A percentile compares a stretch with the other conserved stretches of the same genome.
Conservation (phyloP, 441 rosid species). For the Populus hybrid region DNA sequence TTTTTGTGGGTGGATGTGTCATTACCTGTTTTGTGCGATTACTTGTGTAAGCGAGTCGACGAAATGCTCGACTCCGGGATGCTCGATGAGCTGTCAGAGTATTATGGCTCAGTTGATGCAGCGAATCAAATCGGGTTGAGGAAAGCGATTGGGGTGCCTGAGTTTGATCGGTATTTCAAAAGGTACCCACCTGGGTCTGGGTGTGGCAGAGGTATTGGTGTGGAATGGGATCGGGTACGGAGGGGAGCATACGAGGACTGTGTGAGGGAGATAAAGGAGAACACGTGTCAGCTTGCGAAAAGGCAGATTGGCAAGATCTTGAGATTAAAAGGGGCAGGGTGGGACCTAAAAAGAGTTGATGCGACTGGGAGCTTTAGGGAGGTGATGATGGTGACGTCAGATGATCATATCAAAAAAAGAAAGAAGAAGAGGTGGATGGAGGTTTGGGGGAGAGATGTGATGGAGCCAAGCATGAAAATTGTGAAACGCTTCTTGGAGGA, state of each 20-base stretch:
- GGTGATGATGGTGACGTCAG: conserved; percentile 22
- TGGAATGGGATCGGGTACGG: conserved; percentile 31
- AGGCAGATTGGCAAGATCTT: conserved; percentile 64
- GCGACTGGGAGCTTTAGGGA: conserved; percentile 62
- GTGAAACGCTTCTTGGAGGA: conserved; percentile 60
- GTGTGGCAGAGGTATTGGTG: background rate
- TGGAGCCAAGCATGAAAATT: conserved; percentile 73
- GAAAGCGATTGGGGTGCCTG: conserved; percentile 86
- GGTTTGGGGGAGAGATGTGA: conserved; percentile 62
- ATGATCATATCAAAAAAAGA: background rate
- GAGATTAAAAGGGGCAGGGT: conserved; percentile 49
- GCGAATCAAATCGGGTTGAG: conserved; percentile 41
- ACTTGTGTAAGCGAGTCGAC: conserved; percentile 60
- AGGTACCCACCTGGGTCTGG: conserved; percentile 31
- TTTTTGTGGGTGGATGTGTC: conserved; percentile 85
- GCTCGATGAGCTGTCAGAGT: conserved; percentile 61
- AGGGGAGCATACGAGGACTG: conserved; percentile 54
- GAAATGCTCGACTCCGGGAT: conserved; percentile 80
- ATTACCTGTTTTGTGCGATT: conserved; percentile 46
- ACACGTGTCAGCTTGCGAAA: conserved; percentile 76
- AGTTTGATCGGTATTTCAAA: conserved; percentile 60
- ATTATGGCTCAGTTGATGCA: conserved; percentile 30
- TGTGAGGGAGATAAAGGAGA: conserved; percentile 60
- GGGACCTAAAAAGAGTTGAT: conserved; percentile 70
- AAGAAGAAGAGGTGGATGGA: conserved; percentile 38